phyloP scores from a whole-genome alignment of 2,329 filamentous ascomycete species.

The Trichoderma semiorbis region DNA sequence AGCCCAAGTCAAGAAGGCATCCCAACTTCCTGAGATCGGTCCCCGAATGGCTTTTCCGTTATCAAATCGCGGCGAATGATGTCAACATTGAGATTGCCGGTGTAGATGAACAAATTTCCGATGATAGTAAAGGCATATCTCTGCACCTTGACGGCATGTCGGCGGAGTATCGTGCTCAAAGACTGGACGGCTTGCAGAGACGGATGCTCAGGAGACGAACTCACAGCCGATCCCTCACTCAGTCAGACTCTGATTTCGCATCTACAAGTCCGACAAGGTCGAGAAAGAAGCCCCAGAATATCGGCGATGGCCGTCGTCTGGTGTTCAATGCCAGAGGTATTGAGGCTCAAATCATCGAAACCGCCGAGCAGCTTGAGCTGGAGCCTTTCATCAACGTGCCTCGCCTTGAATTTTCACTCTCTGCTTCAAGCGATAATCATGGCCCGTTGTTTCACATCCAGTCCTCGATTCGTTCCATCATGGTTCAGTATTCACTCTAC shows the following conservation, averaged over 20 bases:
- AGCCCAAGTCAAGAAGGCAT: slow-evolving; percentile 48
- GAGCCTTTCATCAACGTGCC: slow-evolving; percentile 86
- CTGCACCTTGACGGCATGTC: slow-evolving; percentile 85
- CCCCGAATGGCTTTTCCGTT: slow-evolving; percentile 80
- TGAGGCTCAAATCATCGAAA: slow-evolving; percentile 88
- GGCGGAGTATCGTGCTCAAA: slow-evolving; percentile 82
- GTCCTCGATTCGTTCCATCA: slow-evolving; percentile 72
- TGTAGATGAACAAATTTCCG: slow-evolving; percentile 77
- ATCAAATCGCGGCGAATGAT: slow-evolving; percentile 81
- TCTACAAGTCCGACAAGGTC: slow-evolving; percentile 37
- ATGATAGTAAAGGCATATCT: slow-evolving; percentile 76
- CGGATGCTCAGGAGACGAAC: slow-evolving; percentile 65
- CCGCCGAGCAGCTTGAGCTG: slow-evolving; percentile 74
- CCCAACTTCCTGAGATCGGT: slow-evolving; percentile 72
- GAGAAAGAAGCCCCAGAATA: slow-evolving; percentile 52
- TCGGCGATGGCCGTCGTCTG: slow-evolving; percentile 74
- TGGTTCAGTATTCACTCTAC: slow-evolving; percentile 87
- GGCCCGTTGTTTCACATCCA: slow-evolving; percentile 87
- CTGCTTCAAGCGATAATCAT: slow-evolving; percentile 79
- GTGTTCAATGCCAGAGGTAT: slow-evolving; percentile 77
- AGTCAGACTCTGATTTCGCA: slow-evolving; percentile 62
- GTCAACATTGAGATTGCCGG: slow-evolving; percentile 90
- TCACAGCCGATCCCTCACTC: slow-evolving; percentile 66
- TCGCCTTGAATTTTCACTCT: slow-evolving; percentile 80
- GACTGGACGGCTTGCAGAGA: slow-evolving; percentile 60